Evolutionary conservation across 441 rosid genomes (phyloP), one percentile per base, ranked within the genome.

Genomic region (Populus hybrid): DNA sequence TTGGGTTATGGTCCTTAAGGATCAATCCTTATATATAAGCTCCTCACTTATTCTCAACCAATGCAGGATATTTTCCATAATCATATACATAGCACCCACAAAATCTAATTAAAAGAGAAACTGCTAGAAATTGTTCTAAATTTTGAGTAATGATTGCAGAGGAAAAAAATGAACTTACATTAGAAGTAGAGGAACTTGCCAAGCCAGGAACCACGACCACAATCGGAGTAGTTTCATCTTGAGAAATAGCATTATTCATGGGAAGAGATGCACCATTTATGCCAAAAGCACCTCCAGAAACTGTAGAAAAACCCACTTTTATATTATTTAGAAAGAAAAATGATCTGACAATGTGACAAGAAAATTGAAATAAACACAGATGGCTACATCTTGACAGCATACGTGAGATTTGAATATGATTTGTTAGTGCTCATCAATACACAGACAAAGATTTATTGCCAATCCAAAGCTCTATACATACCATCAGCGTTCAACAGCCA

Each of bases 101-200:
- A 57, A 57, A 6, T 53, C 63, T 19, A 57, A 57, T 19, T 19
- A 57, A 57, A 21, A 57, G 21, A 57, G 19, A 21, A 57, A 42
- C 53, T 4, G 5, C 53, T 5, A 9, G 53, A 42, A 42, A 46
- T 46, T 1, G 53, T 46, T 5, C 2, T 11, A 28, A 21, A 65
- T 28, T 26, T 10, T 9, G 30, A 28, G 28, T 65, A 7, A 21
- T 28, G 28, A 24, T 23, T 24, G 69, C 3, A 28, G 69, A 66
- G 30, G 34, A 16, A 7, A 28, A 14, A 28, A 30, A 38, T n/a
- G 32, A 70, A 86, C 97, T 89, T 83, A 94, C 97, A 16, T 91
- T 71, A 84, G 98, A 83, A 53, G 87, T 35, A 80, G 97, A 92
- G 85, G 92, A 94, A 78, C 97, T 94, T 57, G 98, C 88, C 82